Conservation (phyloP, 2,329 filamentous ascomycete species). For the Colletotrichum trifolii region DNA sequence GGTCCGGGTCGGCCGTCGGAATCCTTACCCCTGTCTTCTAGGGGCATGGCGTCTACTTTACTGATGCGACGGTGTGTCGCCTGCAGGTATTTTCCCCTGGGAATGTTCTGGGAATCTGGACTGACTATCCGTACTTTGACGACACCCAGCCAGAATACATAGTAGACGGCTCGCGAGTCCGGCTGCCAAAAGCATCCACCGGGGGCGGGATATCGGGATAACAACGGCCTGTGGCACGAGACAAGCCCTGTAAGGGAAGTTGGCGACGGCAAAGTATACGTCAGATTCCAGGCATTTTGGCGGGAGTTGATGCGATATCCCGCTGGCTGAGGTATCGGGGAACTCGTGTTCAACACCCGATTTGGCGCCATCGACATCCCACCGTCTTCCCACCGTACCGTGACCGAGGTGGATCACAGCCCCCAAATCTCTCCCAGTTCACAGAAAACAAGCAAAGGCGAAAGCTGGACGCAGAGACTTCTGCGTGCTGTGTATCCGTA, state of each 20-base stretch:
- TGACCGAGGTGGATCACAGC: slow-evolving; percentile 15
- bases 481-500: slow-evolving; percentile 4
- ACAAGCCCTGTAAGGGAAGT: not conserved
- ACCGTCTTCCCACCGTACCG: slow-evolving; percentile 21
- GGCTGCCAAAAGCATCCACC: slow-evolving; percentile 10
- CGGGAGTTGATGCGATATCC: slow-evolving; percentile 13
- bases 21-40: slow-evolving; percentile 19
- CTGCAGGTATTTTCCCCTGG: slow-evolving; percentile 22
- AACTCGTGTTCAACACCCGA: slow-evolving; percentile 31
- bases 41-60: slow-evolving; percentile 12
- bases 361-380: slow-evolving; percentile 24
- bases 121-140: slow-evolving; percentile 15
- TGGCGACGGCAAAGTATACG: not conserved
- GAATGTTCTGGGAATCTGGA: slow-evolving; percentile 24
- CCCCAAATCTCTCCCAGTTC: slow-evolving; percentile 28
- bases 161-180: slow-evolving; percentile 24
- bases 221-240: slow-evolving; percentile 2
- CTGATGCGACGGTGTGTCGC: slow-evolving; percentile 25
- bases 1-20: slow-evolving; percentile 32
- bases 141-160: slow-evolving; percentile 26
- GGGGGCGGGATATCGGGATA: slow-evolving; percentile 19
- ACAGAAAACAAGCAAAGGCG: slow-evolving; percentile 15
- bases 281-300: slow-evolving; percentile 11
- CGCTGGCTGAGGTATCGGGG: slow-evolving; percentile 1
- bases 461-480: slow-evolving; percentile 13